Evolutionary conservation across 768 basidiomycete genomes (phyloP).

Genomic region (Suillus spraguei): DNA sequence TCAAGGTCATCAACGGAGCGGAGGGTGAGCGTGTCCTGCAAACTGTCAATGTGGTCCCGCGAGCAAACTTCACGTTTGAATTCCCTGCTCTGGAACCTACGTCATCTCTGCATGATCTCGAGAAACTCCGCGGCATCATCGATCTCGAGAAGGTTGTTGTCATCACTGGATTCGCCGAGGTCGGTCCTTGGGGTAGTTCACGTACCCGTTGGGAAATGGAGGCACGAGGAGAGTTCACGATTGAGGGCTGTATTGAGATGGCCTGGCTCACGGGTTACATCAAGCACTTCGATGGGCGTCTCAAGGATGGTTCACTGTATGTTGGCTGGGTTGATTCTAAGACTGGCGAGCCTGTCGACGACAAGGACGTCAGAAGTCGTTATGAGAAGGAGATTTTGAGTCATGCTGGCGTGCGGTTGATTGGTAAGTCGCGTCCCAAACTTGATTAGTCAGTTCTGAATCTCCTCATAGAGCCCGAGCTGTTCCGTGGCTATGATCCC

Average conservation of each 20-base stretch:
- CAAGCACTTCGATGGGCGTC: constrained; percentile 97
- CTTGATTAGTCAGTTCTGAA: constrained; percentile 18
- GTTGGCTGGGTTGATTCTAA: constrained; percentile 99
- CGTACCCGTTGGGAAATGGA: constrained; percentile 99
- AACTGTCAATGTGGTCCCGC: constrained; percentile 90
- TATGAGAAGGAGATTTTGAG: constrained; percentile 94
- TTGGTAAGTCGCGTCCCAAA: constrained; percentile 59
- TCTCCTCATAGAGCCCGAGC: constrained; percentile 77
- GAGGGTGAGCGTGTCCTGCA: constrained; percentile 93
- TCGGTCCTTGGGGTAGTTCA: constrained; percentile 97
- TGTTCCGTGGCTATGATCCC: constrained; percentile 97
- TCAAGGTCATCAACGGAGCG: constrained; percentile 85
- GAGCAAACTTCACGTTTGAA: constrained; percentile 96
- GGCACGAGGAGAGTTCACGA: constrained; percentile 93
- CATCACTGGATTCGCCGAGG: constrained; percentile 95
- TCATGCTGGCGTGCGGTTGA: constrained; percentile 92
- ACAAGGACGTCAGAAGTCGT: constrained; percentile 92
- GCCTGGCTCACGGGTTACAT: constrained; percentile 99
- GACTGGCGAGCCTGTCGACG: constrained; percentile 91
- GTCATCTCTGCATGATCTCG: constrained; percentile 72
- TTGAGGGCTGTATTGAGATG: constrained; percentile 99
- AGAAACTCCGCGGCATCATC: constrained; percentile 82
- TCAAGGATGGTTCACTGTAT: constrained; percentile 89
- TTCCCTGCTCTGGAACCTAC: constrained; percentile 84
- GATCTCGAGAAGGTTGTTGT: constrained; percentile 97